Evolutionary conservation across 1,139 yeast genomes (phyloP), one percentile per base, ranked within the genome.

Genomic region (Pichia inconspicua): DNA sequence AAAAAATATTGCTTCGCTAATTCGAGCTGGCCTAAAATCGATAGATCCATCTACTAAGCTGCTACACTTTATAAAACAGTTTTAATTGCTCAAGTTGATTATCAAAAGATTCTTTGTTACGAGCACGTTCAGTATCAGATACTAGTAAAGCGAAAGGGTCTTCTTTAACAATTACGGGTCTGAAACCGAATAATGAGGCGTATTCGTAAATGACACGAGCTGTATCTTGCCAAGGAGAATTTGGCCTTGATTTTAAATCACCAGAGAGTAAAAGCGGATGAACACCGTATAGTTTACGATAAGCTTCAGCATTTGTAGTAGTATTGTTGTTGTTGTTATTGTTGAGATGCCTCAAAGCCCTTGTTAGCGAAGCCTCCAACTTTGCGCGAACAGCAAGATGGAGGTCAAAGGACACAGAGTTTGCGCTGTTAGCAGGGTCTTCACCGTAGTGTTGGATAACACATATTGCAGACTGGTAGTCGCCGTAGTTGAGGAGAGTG

Each of bases 221-320:
- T 19, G 53, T 61, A 50, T 60, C 62, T 53, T 60, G 56, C 64
- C 65, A 61, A 28, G 55, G 51, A 37, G 56, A 48, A 9, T 46
- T 48, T 12, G 45, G 40, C 15, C 46, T 46, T 2, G 53, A 30
- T 19, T 49, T 47, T n/a, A 53, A 25, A 19, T 51, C 48, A 7
- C 53, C 40, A 14, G 34, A 30, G 2, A 30, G n/a, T 3, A 41
- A 32, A 15, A 57, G 39, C 6, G 60, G 53, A 8, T 49, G 42
- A 2, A 58, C 41, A 5, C 62, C 64, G 42, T 56, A 52, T 4
- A 51, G 49, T 36, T 43, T 44, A 25, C 49, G 46, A 38, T 50
- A 50, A 2, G 30, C 11, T 14, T 34, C 25, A 8, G 48, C 44
- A 32, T 41, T 30, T 15, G 17, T 28, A 11, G 30, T 28, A 12